Evolutionary conservation across 768 basidiomycete species (phyloP), one percentile per base, ranked within the genome.

Genomic region (Lyophyllum shimeji): DNA sequence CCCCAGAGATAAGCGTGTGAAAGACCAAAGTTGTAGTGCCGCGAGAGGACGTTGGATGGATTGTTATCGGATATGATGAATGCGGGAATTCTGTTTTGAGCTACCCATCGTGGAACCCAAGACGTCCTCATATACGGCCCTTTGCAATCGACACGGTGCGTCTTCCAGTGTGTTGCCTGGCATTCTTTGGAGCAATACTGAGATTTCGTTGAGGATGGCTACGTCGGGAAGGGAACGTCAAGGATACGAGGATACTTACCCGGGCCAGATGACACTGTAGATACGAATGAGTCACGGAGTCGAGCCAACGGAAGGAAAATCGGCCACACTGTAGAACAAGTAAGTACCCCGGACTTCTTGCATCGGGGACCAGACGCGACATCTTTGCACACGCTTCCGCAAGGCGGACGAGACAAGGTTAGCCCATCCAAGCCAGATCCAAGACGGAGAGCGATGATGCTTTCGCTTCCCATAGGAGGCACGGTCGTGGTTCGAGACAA

Each of bases 181-280:
- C 72, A 73, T 37, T 66, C 60, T 39, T 67, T 66, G 7, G 70
- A 71, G 58, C 71, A 74, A 50, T 72, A 74, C 72, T 74, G 54
- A 7, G 9, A 37, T 23, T 50, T 37, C 18, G n/a, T 33, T 52
- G 21, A 45, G 5, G 15, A 40, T 7, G 9, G 8, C 12, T 17
- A 9, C 9, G 9, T 29, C 29, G 9, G 18, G 8, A 9, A 1
- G 23, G 15, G 27, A 33, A 15, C 24, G 11, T 21, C 15, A 8
- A 23, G 12, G n/a, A n/a, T 20, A 20, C 29, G n/a, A n/a, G 3
- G 27, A 29, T 12, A 37, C 51, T 20, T 48, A 63, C 62, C 39
- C 50, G 50, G n/a, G 53, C 59, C 24, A 63, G 54, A 23, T 52
- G 55, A 3, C 62, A 63, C 59, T 63, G 33, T 34, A 13, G 2